Evolutionary conservation across 1,284 basidiomycete genomes (phyloP), one percentile per base, ranked within the genome.

Genomic region (Ustilago bromivora): DNA sequence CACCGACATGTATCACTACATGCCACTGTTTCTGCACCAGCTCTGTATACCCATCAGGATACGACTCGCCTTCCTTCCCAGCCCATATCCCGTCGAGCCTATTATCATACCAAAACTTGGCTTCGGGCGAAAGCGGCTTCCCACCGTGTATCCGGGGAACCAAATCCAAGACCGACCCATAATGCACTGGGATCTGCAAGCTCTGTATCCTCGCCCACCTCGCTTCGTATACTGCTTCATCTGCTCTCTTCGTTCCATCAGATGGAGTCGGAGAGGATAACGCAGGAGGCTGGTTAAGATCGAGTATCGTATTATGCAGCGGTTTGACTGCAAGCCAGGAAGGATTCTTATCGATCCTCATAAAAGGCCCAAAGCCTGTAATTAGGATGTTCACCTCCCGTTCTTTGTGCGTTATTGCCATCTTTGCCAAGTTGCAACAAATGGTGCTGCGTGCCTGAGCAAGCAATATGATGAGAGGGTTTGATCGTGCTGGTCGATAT

Each of bases 301-400:
- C 64, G 5, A 79, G 66, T 15, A 52, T 7, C 1, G 57, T 54
- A 17, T 68, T 53, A 46, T 78, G 76, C 1, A 80, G 53, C 11
- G 68, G 66, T 32, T 66, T 61, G 1, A 80, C 78, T 1, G 78
- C 76, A 0, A 76, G 47, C 78, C 78, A 80, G 0, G 78, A 80
- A 10, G 78, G 78, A 38, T 80, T 80, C 12, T 53, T 31, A 6
- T 56, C 62, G 0, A 78, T 43, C 4, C 57, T 51, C 68, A 61
- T 71, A 34, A 80, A 80, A 17, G 76, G 76, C 3, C 75, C 76
- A 13, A 72, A 80, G 0, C 78, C 78, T 1, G 76, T 80, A 34
- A 80, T 68, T 23, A 80, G 70, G 36, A 80, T 57, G 23, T 73
- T 63, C 11, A 75, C 36, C 11, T 70, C 41, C 2, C 61, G 57